Conservation (phyloP, 2,329 filamentous ascomycete genomes). For the Rhinocladiella mackenziei region DNA sequence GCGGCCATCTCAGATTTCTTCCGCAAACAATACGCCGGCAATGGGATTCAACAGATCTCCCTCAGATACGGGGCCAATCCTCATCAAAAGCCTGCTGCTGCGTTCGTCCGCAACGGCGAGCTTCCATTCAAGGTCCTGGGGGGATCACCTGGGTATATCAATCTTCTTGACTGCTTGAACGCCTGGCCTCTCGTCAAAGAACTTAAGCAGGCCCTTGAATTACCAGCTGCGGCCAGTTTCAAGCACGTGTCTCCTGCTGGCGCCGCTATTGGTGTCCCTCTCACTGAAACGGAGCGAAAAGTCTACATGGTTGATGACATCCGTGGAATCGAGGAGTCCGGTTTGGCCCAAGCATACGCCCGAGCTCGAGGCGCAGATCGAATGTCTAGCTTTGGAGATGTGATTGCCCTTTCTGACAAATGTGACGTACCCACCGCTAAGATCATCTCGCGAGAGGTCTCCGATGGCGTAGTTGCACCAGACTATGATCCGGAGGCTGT, state of each 20-base stretch:
- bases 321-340: conserved; percentile 76
- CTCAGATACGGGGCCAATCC: conserved; percentile 96
- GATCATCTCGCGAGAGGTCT: conserved; percentile 97
- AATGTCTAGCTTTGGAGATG: conserved; percentile 97
- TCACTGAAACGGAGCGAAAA: conserved; percentile 84
- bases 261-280: conserved; percentile 84
- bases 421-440: conserved; percentile 91
- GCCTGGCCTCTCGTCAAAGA: conserved; percentile 97
- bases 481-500: conserved; percentile 80
- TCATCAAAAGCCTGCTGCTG: conserved; percentile 93
- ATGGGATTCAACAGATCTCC: conserved; percentile 75
- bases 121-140: conserved; percentile 93
- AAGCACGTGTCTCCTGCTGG: conserved; percentile 98
- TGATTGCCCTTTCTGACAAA: conserved; percentile 86
- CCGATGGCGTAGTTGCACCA: conserved; percentile 91
- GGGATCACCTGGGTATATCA: conserved; percentile 93
- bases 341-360: conserved; percentile 89
- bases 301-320: conserved; percentile 99
- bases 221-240: conserved; percentile 92
- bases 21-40: conserved; percentile 89
- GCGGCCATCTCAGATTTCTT: conserved; percentile 93
- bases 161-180: conserved; percentile 92
- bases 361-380: conserved; percentile 92
- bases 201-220: conserved; percentile 79
- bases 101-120: conserved; percentile 66